Evolutionary conservation across 306 rosid species (phyloP).

Genomic region (Dicorynia guianensis): DNA sequence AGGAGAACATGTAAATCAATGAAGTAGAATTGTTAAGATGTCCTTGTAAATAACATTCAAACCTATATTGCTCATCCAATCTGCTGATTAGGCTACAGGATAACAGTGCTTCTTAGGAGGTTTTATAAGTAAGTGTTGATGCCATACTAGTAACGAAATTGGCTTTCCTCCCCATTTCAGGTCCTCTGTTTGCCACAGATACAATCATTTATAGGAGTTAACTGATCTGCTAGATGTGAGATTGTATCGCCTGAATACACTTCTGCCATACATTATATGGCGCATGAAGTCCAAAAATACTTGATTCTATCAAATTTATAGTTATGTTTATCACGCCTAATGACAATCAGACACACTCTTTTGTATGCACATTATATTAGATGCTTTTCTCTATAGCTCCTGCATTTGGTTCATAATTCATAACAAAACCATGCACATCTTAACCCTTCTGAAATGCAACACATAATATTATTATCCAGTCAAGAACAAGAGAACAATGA

Average conservation of each 20-base stretch:
- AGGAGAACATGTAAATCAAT: background rate
- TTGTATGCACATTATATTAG: background rate
- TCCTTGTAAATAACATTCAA: background rate
- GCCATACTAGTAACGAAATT: too few species aligned
- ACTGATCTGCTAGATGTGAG: background rate
- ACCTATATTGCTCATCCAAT: too few species aligned
- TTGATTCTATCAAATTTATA: background rate
- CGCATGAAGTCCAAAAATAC: background rate
- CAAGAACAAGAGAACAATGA: background rate
- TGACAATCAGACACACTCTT: background rate
- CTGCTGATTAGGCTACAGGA: too few species aligned
- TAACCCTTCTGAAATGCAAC: background rate
- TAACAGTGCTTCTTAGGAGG: too few species aligned
- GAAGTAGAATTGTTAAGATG: background rate
- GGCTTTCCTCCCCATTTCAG: too few species aligned
- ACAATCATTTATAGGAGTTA: too few species aligned
- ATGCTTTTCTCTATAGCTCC: background rate
- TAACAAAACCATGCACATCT: constrained; percentile 13
- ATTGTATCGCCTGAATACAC: background rate
- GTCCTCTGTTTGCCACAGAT: too few species aligned
- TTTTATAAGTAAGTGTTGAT: too few species aligned
- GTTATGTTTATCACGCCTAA: background rate
- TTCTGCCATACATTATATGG: background rate
- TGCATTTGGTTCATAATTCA: constrained; percentile 11
- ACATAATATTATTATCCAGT: background rate